Evolutionary conservation across 2,329 filamentous ascomycete species (phyloP).

Genomic region (Metarhizium brunneum): DNA sequence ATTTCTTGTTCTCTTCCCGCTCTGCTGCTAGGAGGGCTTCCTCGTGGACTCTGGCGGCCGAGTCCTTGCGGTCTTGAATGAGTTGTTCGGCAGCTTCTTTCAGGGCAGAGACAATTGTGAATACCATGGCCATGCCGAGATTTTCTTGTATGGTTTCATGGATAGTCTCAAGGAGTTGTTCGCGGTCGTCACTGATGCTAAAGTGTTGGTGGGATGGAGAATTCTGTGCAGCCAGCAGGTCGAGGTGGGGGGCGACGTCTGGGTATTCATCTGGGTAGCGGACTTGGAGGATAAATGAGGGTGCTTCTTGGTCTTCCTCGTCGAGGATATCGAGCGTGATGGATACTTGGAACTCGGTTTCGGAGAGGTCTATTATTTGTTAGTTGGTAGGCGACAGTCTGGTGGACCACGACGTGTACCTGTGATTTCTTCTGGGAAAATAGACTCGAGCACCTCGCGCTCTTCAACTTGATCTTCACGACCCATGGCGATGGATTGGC

Average conservation of each 20-base stretch:
- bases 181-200: slow-evolving; percentile 72
- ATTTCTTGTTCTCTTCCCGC: slow-evolving; percentile 91
- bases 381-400: not conserved
- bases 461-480: slow-evolving; percentile 91
- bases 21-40: slow-evolving; percentile 53
- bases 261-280: slow-evolving; percentile 87
- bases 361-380: slow-evolving; percentile 65
- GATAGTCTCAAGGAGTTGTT: slow-evolving; percentile 60
- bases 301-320: slow-evolving; percentile 52
- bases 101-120: slow-evolving; percentile 76
- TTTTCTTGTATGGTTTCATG: slow-evolving; percentile 79
- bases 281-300: slow-evolving; percentile 72
- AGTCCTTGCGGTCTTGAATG: slow-evolving; percentile 63
- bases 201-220: slow-evolving; percentile 61
- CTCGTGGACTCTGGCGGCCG: slow-evolving; percentile 47
- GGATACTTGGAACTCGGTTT: slow-evolving; percentile 78
- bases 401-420: slow-evolving; percentile 37
- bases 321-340: slow-evolving; percentile 72
- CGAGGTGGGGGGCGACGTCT: slow-evolving; percentile 74
- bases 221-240: slow-evolving; percentile 67
- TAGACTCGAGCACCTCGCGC: slow-evolving; percentile 94
- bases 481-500: slow-evolving; percentile 37
- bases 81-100: slow-evolving; percentile 89
- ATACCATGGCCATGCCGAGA: slow-evolving; percentile 95
- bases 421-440: slow-evolving; percentile 96